Conservation (phyloP, 176 grass and related monocot genomes). For the Lolium perenne region DNA sequence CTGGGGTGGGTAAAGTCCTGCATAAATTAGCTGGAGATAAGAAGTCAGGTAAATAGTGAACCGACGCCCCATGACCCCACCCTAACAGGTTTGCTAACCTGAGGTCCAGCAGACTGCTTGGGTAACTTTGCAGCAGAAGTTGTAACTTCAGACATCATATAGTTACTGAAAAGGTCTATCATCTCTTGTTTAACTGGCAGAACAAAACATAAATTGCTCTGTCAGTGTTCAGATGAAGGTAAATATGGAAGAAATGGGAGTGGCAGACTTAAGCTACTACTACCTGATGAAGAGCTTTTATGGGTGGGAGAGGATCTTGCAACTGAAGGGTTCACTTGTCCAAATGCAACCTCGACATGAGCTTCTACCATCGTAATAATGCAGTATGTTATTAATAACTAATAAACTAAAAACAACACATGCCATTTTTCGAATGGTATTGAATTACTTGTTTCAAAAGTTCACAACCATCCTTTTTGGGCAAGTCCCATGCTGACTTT, state of each 20-base stretch:
- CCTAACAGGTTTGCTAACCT: constrained; percentile 39
- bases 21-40: background rate
- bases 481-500: background rate
- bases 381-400: background rate
- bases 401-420: constrained; percentile 2
- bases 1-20: constrained; percentile 53
- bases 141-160: constrained; percentile 8
- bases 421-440: background rate
- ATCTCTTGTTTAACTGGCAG: constrained; percentile 11
- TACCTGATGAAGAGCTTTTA: constrained; percentile 31
- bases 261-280: constrained; percentile 23
- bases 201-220: background rate
- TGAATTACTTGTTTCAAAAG: background rate
- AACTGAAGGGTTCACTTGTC: constrained; percentile 41
- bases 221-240: constrained; percentile 1
- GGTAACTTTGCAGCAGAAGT: constrained; percentile 32
- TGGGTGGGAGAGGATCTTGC: constrained; percentile 42
- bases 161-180: background rate
- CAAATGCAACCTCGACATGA: constrained; percentile 54
- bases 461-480: background rate
- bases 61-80: background rate
- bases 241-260: constrained; percentile 25
- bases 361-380: constrained; percentile 29
- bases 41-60: background rate
- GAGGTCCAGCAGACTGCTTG: constrained; percentile 44